Base-by-base conservation (phyloP, 148 eudicot species). In the Spergularia bocconei region DNA sequence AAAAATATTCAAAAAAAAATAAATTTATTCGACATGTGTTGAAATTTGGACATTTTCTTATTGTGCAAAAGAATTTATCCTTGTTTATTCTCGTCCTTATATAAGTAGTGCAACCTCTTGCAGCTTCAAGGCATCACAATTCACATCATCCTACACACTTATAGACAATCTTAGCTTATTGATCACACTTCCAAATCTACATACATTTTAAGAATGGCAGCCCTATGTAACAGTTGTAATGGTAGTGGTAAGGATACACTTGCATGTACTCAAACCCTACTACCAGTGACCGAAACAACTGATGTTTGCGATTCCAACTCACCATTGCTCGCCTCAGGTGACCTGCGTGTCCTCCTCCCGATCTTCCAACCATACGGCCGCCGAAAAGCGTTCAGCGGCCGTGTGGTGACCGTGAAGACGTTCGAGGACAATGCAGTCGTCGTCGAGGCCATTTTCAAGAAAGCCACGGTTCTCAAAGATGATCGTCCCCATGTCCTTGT, bases 221-320 rank as follows among this genome's bases (percentile, higher is more conserved):
- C 21, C 70, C 16, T 13, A 11, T 2, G 25, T 9, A 62, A 63
- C n/a, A 41, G 55, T 25, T 50, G 48, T 14, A 17, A 39, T 6
- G 44, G 6, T 39, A 39, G 6, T 39, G 44, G 44, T 39, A 39
- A 39, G 3, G 6, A 39, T 6, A 21, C 12, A 36, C 44, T 15
- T 0, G 19, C 15, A 4, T 55, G 10, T 36, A 13, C 16, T 6
- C 51, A 12, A 13, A 2, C 7, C n/a, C n/a, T n/a, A 15, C 12
- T 6, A 1, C 66, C 55, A 1, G 15, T 61, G 52, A 75, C 64
- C 21, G 71, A 75, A 20, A 75, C 72, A 13, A 55, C 71, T 4
- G 78, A 75, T 13, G 78, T 75, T 55, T 75, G 53, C 13, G 78
- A 75, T 21, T 71, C 72, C 7, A 75, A 75, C 54, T 66, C 78